phyloP scores from a whole-genome alignment of 2,329 filamentous ascomycete genomes.

The Hypoxylon rubiginosum region DNA sequence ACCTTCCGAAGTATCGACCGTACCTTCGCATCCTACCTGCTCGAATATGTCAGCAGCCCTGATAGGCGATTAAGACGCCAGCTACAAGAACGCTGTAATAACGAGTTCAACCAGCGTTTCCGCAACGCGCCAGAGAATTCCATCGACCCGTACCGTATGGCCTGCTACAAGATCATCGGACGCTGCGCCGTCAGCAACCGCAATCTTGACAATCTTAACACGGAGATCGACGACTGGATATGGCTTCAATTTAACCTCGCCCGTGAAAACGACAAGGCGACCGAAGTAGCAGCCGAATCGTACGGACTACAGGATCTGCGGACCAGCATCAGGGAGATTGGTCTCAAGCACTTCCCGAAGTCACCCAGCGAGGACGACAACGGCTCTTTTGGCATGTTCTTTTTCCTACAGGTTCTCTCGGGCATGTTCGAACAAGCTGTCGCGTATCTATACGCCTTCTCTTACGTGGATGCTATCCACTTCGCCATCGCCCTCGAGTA shows the following conservation, averaged over 20 bases:
- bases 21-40: conserved; percentile 89
- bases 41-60: conserved; percentile 81
- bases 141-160: conserved; percentile 94
- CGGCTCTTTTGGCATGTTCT: conserved; percentile 88
- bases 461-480: conserved; percentile 93
- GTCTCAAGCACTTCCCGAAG: conserved; percentile 90
- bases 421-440: conserved; percentile 96
- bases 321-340: conserved; percentile 86
- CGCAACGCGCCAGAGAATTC: conserved; percentile 88
- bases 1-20: conserved; percentile 92
- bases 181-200: conserved; percentile 77
- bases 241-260: conserved; percentile 80
- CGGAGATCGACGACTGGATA: conserved; percentile 77
- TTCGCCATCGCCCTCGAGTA: conserved; percentile 91
- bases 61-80: conserved; percentile 84
- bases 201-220: conserved; percentile 72
- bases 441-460: conserved; percentile 90
- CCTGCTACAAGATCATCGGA: conserved; percentile 97
- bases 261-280: conserved; percentile 72
- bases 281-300: conserved; percentile 75
- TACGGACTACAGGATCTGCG: conserved; percentile 79
- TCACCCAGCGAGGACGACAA: conserved; percentile 78
- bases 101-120: conserved; percentile 87
- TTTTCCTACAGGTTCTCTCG: conserved; percentile 89
- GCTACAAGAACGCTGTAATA: conserved; percentile 87